Base-by-base conservation (phyloP, 352 stramenopile species). In the Globisporangium lucens region DNA sequence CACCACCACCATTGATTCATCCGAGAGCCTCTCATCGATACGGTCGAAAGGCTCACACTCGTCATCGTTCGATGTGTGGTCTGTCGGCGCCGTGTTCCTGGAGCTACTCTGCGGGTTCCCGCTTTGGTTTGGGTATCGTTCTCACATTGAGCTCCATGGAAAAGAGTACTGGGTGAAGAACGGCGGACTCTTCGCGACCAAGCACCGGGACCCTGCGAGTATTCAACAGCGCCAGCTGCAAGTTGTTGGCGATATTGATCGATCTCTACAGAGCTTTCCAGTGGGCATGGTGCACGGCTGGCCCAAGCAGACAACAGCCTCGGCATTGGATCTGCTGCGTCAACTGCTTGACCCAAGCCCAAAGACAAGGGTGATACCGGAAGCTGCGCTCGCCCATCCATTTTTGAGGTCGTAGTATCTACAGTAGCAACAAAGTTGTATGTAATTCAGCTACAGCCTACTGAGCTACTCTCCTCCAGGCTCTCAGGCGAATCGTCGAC, bases 221-320 rank as follows among this genome's bases (percentile, higher is more conserved):
- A 61, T 61, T 1, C 56, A 61, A 6, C 30, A 49, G 12, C 56
- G 56, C 6, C 56, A 61, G 56, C 35, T 49, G n/a, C 20, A 49
- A n/a, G 30, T 61, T 33, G 56, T 49, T 17, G 56, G 2, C 6
- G 20, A 61, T 15, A 22, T 61, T 4, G 56, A 61, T 17, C 8
- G 35, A 4, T 20, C 56, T n/a, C 38, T 61, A 4, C 56, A 41
- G 20, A 61, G 38, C n/a, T 61, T 47, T 13, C 56, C 33, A 12
- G 47, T n/a, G 47, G 56, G 56, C 20, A n/a, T 61, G 56, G 0
- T 61, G 29, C 30, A 61, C 56, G 56, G 51, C 38, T 61, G 56
- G 56, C 7, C 29, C 24, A 22, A n/a, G 12, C 30, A 61, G 8
- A 49, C 24, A 38, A 8, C 33, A 46, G 56, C 22, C 2, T 46